Evolutionary conservation across 169 alveolate genomes (phyloP), one percentile per base, ranked within the genome.

Genomic region (Amoebophrya sp.): DNA sequence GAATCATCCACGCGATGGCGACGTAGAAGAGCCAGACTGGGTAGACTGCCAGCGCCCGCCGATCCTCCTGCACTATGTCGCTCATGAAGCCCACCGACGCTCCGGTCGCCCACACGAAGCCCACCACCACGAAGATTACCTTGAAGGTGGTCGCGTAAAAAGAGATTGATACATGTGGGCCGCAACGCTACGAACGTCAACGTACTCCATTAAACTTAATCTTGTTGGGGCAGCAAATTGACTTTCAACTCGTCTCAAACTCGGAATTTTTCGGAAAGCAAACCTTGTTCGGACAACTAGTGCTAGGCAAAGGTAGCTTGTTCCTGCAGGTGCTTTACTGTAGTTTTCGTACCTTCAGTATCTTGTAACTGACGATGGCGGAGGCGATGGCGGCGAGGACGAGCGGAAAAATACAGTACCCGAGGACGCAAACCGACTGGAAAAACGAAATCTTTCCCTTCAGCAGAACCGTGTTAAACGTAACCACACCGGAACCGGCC

Each of bases 1-100:
- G 34, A 23, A 95, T 94, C 92, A 95, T 94, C 97, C 97, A 95
- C 18, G 97, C 93, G 43, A 97, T 91, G 94, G 95, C 94, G 67
- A 95, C 92, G 91, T 95, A 96, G 93, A 97, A 97, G 88, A 97
- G 93, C 92, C 94, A 93, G 0, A 96, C 97, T n/a, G 99, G 99
- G 93, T 95, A 96, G 90, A 95, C 96, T 0, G 97, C 98, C 38
- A 97, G 92, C 23, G 93, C 93, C 91, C 89, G 89, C 38, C 88
- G 88, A 23, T 91, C 92, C 31, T 58, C 92, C 15, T 91, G 91
- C 0, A 91, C 87, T 40, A 88, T 18, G 42, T 91, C 92, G 18
- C 89, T 18, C 91, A 91, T 88, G 88, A 91, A 91, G 26, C 91
- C 91, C 13, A 91, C 92, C 0, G 92, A 91, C 15, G 92, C 92